Evolutionary conservation across 441 rosid species (phyloP).

Genomic region (Brassica balearica): DNA sequence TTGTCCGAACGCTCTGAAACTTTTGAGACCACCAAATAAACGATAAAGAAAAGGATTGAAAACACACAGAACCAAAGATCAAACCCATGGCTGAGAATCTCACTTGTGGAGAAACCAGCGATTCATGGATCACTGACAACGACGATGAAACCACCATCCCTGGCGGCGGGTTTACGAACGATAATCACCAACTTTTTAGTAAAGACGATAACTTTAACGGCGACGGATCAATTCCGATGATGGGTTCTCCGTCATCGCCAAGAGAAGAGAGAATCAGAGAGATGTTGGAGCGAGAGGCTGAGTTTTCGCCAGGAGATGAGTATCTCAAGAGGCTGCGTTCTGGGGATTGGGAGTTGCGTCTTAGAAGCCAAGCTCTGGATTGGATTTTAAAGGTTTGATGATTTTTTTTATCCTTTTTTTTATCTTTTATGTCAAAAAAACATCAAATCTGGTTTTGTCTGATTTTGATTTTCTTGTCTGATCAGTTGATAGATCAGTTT

Average conservation of each 20-base stretch:
- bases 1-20: slow-evolving; percentile 45
- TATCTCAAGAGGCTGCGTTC: slow-evolving; percentile 51
- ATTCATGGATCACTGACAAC: slow-evolving; percentile 49
- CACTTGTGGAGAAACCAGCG: slow-evolving; percentile 51
- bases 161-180: slow-evolving; percentile 23
- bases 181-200: slow-evolving; percentile 5
- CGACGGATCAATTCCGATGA: slow-evolving; percentile 44
- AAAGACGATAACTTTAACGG: slow-evolving; percentile 37
- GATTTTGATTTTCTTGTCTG: slow-evolving; percentile 4
- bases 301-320: slow-evolving; percentile 50
- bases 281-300: slow-evolving; percentile 51
- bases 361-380: slow-evolving; percentile 55
- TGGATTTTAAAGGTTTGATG: slow-evolving; percentile 55
- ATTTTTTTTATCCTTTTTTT: neutral
- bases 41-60: slow-evolving; percentile 1
- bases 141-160: slow-evolving; percentile 36
- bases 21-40: slow-evolving; percentile 1
- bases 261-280: slow-evolving; percentile 48
- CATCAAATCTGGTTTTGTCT: slow-evolving; percentile 19
- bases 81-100: slow-evolving; percentile 46
- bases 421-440: neutral
- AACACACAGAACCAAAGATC: slow-evolving; percentile 24
- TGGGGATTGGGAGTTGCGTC: slow-evolving; percentile 53
- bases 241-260: slow-evolving; percentile 44
- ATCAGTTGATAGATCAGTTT: slow-evolving; percentile 28